These are phyloP conservation scores for Cardamine chenopodiifolia DNA, from an alignment of 345 rosid species.

Conservation along the genomic window DNA sequence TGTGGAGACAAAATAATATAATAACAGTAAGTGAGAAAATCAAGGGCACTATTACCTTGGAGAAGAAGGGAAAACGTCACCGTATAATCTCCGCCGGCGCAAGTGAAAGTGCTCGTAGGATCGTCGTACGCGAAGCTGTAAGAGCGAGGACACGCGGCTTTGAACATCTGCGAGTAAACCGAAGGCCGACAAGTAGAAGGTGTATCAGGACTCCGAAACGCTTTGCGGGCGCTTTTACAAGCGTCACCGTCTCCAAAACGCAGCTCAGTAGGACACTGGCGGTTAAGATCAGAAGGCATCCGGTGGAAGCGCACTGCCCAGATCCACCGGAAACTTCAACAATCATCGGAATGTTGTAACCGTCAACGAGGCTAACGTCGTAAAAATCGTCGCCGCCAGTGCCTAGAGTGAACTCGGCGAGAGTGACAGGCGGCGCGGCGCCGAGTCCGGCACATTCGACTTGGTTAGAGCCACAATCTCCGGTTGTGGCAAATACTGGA, in stretches of 20 bases:
- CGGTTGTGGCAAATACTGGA: slow-evolving; percentile 64
- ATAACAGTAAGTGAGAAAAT: background rate
- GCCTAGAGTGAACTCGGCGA: slow-evolving; percentile 86
- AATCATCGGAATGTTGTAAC: slow-evolving; percentile 84
- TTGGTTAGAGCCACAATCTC: slow-evolving; percentile 76
- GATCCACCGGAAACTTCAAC: slow-evolving; percentile 79
- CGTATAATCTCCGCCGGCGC: slow-evolving; percentile 85
- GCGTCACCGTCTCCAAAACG: slow-evolving; percentile 66
- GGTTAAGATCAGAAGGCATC: slow-evolving; percentile 79
- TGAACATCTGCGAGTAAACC: slow-evolving; percentile 85
- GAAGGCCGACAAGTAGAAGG: slow-evolving; percentile 86
- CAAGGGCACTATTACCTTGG: slow-evolving; percentile 54
- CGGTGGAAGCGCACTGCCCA: slow-evolving; percentile 76
- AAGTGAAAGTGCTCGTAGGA: slow-evolving; percentile 88
- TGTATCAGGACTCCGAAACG: slow-evolving; percentile 84
- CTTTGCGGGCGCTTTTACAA: slow-evolving; percentile 94
- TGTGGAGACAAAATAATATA: slow-evolving; percentile 2
- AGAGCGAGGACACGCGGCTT: slow-evolving; percentile 87
- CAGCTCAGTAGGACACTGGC: slow-evolving; percentile 77
- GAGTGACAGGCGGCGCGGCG: slow-evolving; percentile 81
- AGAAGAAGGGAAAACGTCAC: slow-evolving; percentile 90
- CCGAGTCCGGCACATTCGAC: slow-evolving; percentile 74
- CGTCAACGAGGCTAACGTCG: slow-evolving; percentile 95
- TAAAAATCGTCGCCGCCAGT: slow-evolving; percentile 84
- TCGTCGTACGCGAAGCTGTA: slow-evolving; percentile 97